Conservation (phyloP, 1,284 basidiomycete species). For the Filobasidium uniguttulatum region DNA sequence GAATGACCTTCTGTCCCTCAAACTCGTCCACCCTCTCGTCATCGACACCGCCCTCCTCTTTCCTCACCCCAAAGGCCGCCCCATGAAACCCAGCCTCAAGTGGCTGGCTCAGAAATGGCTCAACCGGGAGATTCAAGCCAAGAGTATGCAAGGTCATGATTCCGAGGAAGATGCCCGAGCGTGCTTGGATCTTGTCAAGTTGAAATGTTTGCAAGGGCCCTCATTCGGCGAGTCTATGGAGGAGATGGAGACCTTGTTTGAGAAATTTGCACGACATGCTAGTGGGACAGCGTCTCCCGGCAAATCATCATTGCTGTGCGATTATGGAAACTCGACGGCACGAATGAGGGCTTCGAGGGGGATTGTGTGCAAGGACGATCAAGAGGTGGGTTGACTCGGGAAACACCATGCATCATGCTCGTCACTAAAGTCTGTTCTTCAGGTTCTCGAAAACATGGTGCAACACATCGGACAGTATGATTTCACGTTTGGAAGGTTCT, state of each 20-base stretch:
- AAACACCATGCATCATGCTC: background rate
- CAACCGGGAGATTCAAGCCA: constrained; percentile 60
- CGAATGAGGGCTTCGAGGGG: constrained; percentile 70
- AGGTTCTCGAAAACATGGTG: constrained; percentile 50
- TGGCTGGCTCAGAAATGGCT: constrained; percentile 89
- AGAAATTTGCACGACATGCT: constrained; percentile 50
- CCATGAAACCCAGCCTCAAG: constrained; percentile 78
- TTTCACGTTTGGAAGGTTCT: constrained; percentile 67
- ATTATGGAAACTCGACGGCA: constrained; percentile 63
- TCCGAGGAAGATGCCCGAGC: constrained; percentile 81
- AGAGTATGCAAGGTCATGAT: constrained; percentile 63
- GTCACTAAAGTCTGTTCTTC: background rate
- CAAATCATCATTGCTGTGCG: constrained; percentile 57
- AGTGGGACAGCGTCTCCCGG: constrained; percentile 33
- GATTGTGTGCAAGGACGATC: constrained; percentile 57
- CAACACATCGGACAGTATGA: constrained; percentile 53
- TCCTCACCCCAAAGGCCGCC: constrained; percentile 76
- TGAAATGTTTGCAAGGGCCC: constrained; percentile 64
- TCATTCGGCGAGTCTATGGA: constrained; percentile 67
- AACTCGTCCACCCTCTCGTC: constrained; percentile 64
- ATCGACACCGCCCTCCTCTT: constrained; percentile 80
- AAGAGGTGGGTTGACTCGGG: constrained; percentile 40
- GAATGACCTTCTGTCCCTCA: constrained; percentile 71
- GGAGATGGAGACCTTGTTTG: constrained; percentile 74
- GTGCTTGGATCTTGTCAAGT: constrained; percentile 63